These are phyloP conservation scores for Sporothrix mexicana DNA, from an alignment of 2,329 filamentous ascomycete species.

Conservation along the genomic window DNA sequence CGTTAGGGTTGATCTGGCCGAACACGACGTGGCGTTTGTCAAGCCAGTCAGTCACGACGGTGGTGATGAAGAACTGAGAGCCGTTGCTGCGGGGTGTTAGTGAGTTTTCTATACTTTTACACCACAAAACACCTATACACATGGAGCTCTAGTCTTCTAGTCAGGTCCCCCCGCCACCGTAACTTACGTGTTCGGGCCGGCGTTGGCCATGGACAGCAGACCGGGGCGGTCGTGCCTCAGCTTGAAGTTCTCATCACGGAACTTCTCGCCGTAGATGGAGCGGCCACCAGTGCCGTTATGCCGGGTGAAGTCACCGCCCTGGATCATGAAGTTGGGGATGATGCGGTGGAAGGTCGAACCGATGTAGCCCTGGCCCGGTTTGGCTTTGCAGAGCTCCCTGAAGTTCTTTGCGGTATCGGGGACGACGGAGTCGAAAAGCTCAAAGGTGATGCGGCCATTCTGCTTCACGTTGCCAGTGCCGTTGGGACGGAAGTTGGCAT, in stretches of 20 bases:
- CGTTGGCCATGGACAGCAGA: conserved; percentile 94
- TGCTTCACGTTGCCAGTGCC: conserved; percentile 60
- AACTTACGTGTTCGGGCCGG: conserved; percentile 84
- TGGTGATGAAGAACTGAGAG: conserved; percentile 98
- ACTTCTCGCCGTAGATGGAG: conserved; percentile 96
- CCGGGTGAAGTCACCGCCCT: conserved; percentile 94
- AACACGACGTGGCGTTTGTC: conserved; percentile 85
- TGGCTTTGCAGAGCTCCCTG: conserved; percentile 81
- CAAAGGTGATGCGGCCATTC: conserved; percentile 77
- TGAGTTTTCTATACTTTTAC: neutral
- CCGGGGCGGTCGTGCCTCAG: conserved; percentile 74
- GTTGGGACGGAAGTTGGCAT: conserved; percentile 63
- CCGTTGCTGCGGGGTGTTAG: conserved; percentile 74
- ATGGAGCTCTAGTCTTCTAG: too few relatives aligned
- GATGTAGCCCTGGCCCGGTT: conserved; percentile 83
- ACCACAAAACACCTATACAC: too few relatives aligned
- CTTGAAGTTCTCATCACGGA: conserved; percentile 89
- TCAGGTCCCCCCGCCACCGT: too few relatives aligned
- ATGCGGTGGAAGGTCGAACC: conserved; percentile 89
- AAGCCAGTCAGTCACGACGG: conserved; percentile 85
- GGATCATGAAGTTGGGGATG: conserved; percentile 93
- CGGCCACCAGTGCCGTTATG: conserved; percentile 88
- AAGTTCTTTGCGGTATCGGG: conserved; percentile 91
- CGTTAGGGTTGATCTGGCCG: conserved; percentile 68
- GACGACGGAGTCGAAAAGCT: conserved; percentile 82